Evolutionary conservation across 1,139 yeast species (phyloP).

Genomic region (Cylindricascospora bacillispora): DNA sequence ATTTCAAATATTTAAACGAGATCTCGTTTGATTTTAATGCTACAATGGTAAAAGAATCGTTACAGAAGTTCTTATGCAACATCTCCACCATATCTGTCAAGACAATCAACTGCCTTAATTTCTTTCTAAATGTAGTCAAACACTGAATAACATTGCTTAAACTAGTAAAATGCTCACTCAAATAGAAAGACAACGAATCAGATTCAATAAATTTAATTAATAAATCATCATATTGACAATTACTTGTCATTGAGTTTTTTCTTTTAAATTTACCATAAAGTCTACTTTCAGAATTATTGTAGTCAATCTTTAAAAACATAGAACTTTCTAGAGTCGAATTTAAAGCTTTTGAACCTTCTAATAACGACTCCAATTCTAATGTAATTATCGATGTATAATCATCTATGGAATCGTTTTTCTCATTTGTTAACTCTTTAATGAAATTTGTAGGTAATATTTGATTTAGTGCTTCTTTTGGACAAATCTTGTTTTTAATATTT

Average conservation of each 20-base stretch:
- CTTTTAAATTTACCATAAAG: constrained; percentile 23
- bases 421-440: constrained; percentile 4
- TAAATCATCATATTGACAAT: constrained; percentile 22
- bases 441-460: constrained; percentile 16
- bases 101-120: constrained; percentile 23
- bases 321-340: constrained; percentile 21
- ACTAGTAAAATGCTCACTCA: constrained; percentile 19
- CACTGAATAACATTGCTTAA: constrained; percentile 21
- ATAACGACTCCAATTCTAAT: constrained; percentile 21
- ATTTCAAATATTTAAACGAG: constrained; percentile 23
- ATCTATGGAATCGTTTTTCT: constrained; percentile 2
- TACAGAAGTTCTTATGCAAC: constrained; percentile 22
- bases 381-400: constrained; percentile 16
- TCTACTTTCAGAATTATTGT: constrained; percentile 19
- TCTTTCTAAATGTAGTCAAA: constrained; percentile 21
- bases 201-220: constrained; percentile 19
- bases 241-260: constrained; percentile 21
- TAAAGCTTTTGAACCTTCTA: constrained; percentile 21
- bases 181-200: constrained; percentile 20
- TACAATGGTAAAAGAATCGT: constrained; percentile 22
- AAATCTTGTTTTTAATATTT: constrained; percentile 19
- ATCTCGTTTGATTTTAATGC: constrained; percentile 25
- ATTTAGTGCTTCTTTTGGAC: constrained; percentile 10
- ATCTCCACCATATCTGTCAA: constrained; percentile 25
- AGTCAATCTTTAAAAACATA: constrained; percentile 23